Percentiles rank a stretch among this genome's conserved stretches.
These are phyloP conservation scores for Colletotrichum lindemuthianum DNA, from an alignment of 2,329 filamentous ascomycete genomes.

Conservation along the genomic window DNA sequence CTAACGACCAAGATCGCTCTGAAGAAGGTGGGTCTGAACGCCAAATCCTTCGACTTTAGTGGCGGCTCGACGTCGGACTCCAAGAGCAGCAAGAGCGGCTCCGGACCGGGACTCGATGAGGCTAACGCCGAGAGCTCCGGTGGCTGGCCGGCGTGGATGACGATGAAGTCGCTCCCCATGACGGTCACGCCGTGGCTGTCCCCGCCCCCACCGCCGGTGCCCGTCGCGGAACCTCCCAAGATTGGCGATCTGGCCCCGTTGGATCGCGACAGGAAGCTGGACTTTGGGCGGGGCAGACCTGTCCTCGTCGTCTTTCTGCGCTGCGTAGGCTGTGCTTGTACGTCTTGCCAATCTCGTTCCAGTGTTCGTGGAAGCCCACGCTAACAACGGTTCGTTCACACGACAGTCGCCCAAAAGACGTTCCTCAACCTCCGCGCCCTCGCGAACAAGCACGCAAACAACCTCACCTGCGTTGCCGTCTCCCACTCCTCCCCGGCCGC, in stretches of 20 bases:
- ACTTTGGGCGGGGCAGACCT: constrained; percentile 54
- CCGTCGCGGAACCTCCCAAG: constrained; percentile 55
- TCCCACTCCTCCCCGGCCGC: constrained; percentile 67
- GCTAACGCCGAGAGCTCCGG: constrained; percentile 36
- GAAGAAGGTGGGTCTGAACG: constrained; percentile 64
- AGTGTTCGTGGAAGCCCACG: background rate
- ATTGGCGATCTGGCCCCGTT: constrained; percentile 59
- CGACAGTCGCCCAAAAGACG: constrained; percentile 63
- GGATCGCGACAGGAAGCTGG: constrained; percentile 56
- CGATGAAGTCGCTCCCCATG: constrained; percentile 59
- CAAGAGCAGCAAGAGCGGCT: constrained; percentile 41
- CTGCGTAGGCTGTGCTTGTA: constrained; percentile 67
- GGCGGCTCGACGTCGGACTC: constrained; percentile 44
- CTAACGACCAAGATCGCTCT: constrained; percentile 68
- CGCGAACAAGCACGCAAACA: constrained; percentile 59
- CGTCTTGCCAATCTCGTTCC: constrained; percentile 39
- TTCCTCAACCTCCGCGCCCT: constrained; percentile 66
- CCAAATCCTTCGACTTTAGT: constrained; percentile 58
- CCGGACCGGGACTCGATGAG: constrained; percentile 43
- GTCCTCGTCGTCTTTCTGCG: constrained; percentile 63
- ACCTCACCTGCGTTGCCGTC: constrained; percentile 65
- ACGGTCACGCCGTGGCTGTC: constrained; percentile 64
- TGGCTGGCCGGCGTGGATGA: constrained; percentile 60
- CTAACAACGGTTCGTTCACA: background rate
- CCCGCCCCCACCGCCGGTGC: constrained; percentile 60